phyloP scores from a whole-genome alignment of 2,329 filamentous ascomycete genomes.

The Metarhizium robertsii region DNA sequence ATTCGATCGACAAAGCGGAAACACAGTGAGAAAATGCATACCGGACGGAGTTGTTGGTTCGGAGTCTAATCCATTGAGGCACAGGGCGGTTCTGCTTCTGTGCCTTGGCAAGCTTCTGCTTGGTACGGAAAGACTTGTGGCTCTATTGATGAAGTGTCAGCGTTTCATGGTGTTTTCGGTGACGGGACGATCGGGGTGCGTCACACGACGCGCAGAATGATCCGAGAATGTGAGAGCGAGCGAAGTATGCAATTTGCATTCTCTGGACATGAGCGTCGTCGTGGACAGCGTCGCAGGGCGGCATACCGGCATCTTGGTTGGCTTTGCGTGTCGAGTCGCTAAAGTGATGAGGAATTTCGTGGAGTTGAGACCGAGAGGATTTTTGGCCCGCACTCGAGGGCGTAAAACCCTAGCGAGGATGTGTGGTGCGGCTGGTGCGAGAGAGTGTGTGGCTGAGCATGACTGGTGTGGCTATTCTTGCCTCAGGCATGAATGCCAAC shows the following conservation, averaged over 20 bases:
- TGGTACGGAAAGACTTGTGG: slow-evolving; percentile 99
- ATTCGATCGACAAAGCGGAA: neutral
- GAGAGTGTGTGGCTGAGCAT: neutral
- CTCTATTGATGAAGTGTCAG: slow-evolving; percentile 46
- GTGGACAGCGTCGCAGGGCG: slow-evolving; percentile 7
- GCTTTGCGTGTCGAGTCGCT: slow-evolving; percentile 28
- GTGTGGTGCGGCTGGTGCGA: slow-evolving; percentile 9
- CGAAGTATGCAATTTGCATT: neutral
- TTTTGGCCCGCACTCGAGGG: slow-evolving; percentile 25
- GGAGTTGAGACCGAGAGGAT: slow-evolving; percentile 22
- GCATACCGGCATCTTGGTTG: slow-evolving; percentile 34
- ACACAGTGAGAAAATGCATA: slow-evolving; percentile 43
- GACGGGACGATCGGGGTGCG: neutral
- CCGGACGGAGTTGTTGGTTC: slow-evolving; percentile 99
- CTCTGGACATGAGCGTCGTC: slow-evolving; percentile 1
- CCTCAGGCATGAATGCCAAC: neutral
- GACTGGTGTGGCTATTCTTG: slow-evolving; percentile 7
- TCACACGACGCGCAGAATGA: neutral
- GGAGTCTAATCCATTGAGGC: slow-evolving; percentile 98
- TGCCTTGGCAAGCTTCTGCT: slow-evolving; percentile 99
- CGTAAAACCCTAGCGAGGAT: slow-evolving; percentile 27
- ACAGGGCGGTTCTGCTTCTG: slow-evolving; percentile 99
- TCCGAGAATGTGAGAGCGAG: neutral
- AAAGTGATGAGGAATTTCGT: slow-evolving; percentile 23
- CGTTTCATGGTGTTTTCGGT: neutral